Conservation (phyloP, 2,329 filamentous ascomycete genomes). For the Monilinia aucupariae region DNA sequence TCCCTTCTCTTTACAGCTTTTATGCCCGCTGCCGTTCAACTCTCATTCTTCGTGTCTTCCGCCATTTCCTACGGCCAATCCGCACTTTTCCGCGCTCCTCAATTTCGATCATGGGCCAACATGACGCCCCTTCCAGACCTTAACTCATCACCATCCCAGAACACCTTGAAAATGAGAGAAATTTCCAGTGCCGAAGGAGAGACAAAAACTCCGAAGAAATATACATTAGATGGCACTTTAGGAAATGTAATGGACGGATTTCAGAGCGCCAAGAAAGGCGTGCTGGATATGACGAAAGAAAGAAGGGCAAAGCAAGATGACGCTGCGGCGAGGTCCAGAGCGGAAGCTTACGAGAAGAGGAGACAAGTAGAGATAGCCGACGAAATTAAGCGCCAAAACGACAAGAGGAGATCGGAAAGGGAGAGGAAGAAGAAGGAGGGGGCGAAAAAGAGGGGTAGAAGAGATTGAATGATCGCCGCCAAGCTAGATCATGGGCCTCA, state of each 20-base stretch:
- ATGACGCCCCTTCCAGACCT: conserved; percentile 33
- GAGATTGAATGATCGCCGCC: background rate
- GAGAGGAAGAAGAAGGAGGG: background rate
- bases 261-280: conserved; percentile 5
- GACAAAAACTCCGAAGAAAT: background rate
- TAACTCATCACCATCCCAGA: background rate
- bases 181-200: background rate
- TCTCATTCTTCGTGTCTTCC: conserved; percentile 53
- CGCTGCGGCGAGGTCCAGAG: background rate
- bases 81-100: conserved; percentile 39
- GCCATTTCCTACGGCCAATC: conserved; percentile 41
- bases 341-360: conserved; percentile 7
- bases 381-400: background rate
- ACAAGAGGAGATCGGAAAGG: conserved; percentile 1
- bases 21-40: conserved; percentile 48
- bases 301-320: conserved; percentile 7
- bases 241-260: conserved; percentile 5
- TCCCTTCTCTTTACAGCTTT: conserved; percentile 48
- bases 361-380: conserved; percentile 2
- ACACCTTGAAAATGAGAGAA: background rate
- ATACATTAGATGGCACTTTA: conserved; percentile 3
- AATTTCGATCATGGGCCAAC: conserved; percentile 38
- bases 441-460: background rate
- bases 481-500: background rate
- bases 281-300: background rate